Evolutionary conservation across 106 monocot genomes (phyloP).

Genomic region (Xerophyta viscosa): DNA sequence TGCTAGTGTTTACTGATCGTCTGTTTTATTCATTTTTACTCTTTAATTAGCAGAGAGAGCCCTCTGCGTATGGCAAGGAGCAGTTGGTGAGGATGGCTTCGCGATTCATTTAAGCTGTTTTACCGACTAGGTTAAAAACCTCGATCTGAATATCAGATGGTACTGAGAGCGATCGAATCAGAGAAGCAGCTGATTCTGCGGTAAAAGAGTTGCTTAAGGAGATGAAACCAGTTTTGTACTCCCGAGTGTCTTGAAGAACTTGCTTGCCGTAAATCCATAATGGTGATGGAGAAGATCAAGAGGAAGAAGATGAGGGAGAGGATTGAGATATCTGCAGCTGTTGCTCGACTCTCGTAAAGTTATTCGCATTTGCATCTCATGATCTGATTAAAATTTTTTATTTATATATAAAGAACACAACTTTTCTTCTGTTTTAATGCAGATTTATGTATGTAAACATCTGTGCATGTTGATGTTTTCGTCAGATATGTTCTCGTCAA

Average conservation of each 20-base stretch:
- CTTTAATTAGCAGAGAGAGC: slow-evolving; percentile 56
- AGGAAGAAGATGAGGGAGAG: slow-evolving; percentile 33
- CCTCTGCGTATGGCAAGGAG: slow-evolving; percentile 44
- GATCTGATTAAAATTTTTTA: too few species aligned
- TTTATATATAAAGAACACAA: too few species aligned
- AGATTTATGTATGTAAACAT: too few species aligned
- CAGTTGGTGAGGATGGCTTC: slow-evolving; percentile 36
- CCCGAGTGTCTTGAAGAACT: slow-evolving; percentile 26
- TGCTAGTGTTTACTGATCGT: too few species aligned
- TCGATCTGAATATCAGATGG: slow-evolving; percentile 31
- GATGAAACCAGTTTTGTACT: slow-evolving; percentile 39
- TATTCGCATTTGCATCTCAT: too few species aligned
- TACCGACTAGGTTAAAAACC: slow-evolving; percentile 23
- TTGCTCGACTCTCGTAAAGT: too few species aligned
- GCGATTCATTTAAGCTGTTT: slow-evolving; percentile 13
- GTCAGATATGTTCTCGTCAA: too few species aligned
- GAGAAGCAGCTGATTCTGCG: slow-evolving; percentile 27
- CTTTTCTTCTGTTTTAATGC: too few species aligned
- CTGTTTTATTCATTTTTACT: too few species aligned
- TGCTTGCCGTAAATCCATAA: not conserved
- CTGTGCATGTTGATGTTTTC: too few species aligned
- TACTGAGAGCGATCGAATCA: slow-evolving; percentile 52
- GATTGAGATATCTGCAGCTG: slow-evolving; percentile 20
- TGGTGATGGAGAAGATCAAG: slow-evolving; percentile 10
- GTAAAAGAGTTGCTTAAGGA: slow-evolving; percentile 39